These are phyloP conservation scores for Periconia macrospinosa DNA, from an alignment of 2,329 filamentous ascomycete genomes.

Conservation along the genomic window DNA sequence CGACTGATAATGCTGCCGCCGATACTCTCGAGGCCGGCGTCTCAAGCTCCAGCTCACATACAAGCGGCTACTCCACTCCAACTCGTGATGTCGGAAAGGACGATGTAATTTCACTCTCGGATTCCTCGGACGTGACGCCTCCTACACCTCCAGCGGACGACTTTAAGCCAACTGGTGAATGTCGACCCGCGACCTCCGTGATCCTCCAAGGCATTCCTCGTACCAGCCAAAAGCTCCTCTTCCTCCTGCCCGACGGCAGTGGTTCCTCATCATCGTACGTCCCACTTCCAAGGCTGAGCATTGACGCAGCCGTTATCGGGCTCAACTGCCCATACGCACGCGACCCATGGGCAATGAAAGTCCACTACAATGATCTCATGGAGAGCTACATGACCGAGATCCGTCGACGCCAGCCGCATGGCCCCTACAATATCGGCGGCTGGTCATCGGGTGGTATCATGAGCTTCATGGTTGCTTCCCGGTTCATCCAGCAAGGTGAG, in stretches of 20 bases:
- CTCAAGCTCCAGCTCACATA: no score
- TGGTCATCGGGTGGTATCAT: slow-evolving; percentile 44
- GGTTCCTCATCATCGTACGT: slow-evolving; percentile 51
- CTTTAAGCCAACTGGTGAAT: no score
- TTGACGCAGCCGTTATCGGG: slow-evolving; percentile 56
- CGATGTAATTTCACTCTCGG: no score
- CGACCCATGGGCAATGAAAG: slow-evolving; percentile 28
- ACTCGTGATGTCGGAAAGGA: no score
- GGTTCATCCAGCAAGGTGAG: slow-evolving; percentile 21
- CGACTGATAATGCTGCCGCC: no score
- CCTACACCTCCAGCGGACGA: no score
- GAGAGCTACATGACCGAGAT: slow-evolving; percentile 74
- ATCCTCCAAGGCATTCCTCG: slow-evolving; percentile 52
- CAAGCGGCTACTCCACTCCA: no score
- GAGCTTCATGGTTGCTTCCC: slow-evolving; percentile 36
- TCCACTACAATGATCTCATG: slow-evolving; percentile 49
- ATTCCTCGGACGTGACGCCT: no score
- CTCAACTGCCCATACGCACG: slow-evolving; percentile 49
- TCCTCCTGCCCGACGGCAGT: slow-evolving; percentile 53
- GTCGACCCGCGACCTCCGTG: slow-evolving; percentile 29
- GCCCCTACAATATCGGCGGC: slow-evolving; percentile 43
- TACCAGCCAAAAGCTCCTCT: slow-evolving; percentile 32
- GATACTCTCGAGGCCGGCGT: no score
- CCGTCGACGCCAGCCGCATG: slow-evolving; percentile 55
- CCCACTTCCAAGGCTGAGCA: slow-evolving; percentile 43